Evolutionary conservation across 2,329 filamentous ascomycete genomes (phyloP), one percentile per base, ranked within the genome.

Genomic region (Aspergillus sp.): DNA sequence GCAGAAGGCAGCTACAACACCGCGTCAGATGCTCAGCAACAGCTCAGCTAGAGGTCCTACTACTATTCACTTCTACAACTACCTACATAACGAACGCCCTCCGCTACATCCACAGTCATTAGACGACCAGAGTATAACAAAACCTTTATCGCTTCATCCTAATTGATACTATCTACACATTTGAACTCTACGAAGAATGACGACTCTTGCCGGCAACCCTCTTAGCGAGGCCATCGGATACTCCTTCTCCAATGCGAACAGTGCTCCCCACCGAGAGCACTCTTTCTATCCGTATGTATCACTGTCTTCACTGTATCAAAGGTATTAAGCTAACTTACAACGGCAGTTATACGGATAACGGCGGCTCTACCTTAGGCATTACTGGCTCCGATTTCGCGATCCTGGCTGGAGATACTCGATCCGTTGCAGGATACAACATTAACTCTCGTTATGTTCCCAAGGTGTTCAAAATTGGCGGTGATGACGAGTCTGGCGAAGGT

Each of bases 381-480:
- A 89, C 92, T 41, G 95, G 96, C 69, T 88, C 88, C 74, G 91
- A 96, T 82, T 99, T 98, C 83, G 88, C 92, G 74, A 96, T 99
- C 81, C 88, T 99, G 77, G 95, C 95, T 48, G 95, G 96, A 80
- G 95, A 99, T 82, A 99, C 95, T 70, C 91, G 95, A 76, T 91
- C 92, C 73, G 96, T 93, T 58, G 90, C 91, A 66, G 95, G 96
- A 75, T 99, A 96, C 87, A 97, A 90, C 84, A 99, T 99, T 88
- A 97, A 99, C 87, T 93, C 93, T 61, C 90, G 95, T 72, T 94
- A 91, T 83, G 86, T 89, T 61, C 95, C 95, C 59, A 99, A 99
- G 81, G 90, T 99, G 64, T 99, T 96, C 86, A 92, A 91, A 80
- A 96, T 99, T 69, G 95, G 96, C 62, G 95, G 94, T 57, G 91